A percentile compares a stretch with the other conserved stretches of the same genome.
These are phyloP conservation scores for Perkinsus chesapeaki DNA, from an alignment of 169 alveolate genomes.

Conservation along the genomic window DNA sequence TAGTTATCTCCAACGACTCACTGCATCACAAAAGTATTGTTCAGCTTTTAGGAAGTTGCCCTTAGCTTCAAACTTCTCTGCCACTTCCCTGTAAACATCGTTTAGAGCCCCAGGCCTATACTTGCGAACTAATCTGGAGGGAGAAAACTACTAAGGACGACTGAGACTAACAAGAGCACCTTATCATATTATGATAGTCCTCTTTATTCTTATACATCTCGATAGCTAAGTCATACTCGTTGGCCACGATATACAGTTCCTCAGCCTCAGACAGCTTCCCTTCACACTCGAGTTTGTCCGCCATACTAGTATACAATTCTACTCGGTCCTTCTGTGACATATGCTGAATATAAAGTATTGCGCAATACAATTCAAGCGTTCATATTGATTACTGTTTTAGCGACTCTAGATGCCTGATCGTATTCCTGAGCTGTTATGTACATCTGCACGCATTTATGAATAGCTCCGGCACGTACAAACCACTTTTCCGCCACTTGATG, in stretches of 20 bases:
- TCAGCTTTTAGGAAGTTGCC: conserved; percentile 74
- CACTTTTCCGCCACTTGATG: background rate
- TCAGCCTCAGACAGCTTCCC: conserved; percentile 74
- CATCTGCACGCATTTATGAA: conserved; percentile 78
- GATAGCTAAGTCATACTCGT: conserved; percentile 75
- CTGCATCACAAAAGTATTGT: conserved; percentile 61
- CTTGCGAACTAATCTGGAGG: conserved; percentile 53
- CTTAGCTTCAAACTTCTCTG: conserved; percentile 71
- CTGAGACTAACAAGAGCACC: background rate
- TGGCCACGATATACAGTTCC: conserved; percentile 65
- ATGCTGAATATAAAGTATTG: conserved; percentile 38
- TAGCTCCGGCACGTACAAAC: conserved; percentile 54
- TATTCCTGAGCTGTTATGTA: conserved; percentile 70
- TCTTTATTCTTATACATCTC: conserved; percentile 73
- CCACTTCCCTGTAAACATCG: conserved; percentile 75
- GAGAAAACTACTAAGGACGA: background rate
- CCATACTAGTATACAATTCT: conserved; percentile 63
- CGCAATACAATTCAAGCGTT: background rate
- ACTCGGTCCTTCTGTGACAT: conserved; percentile 66
- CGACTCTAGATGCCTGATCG: conserved; percentile 73
- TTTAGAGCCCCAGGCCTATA: conserved; percentile 68
- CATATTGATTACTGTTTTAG: conserved; percentile 21
- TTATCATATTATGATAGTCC: conserved; percentile 11
- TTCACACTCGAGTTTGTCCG: conserved; percentile 65
- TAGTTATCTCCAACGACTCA: background rate